phyloP scores from a whole-genome alignment of 306 rosid species.

The Arachis hypogaea region DNA sequence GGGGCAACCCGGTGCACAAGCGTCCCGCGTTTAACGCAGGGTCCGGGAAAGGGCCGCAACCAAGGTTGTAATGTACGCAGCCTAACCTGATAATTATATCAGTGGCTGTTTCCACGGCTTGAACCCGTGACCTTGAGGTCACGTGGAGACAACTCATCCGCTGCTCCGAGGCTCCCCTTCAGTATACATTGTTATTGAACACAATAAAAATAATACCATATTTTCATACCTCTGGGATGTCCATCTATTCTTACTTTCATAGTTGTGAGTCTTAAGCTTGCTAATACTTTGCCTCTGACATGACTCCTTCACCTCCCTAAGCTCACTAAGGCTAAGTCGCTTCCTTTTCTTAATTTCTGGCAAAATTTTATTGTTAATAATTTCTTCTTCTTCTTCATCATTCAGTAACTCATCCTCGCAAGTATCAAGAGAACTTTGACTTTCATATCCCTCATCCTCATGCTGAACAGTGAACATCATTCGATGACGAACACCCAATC shows the following conservation, averaged over 20 bases:
- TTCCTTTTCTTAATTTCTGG: conserved; percentile 51
- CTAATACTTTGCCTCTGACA: conserved; percentile 34
- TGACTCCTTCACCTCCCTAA: conserved; percentile 53
- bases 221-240: conserved; percentile 59
- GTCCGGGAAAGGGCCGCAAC: too few species aligned
- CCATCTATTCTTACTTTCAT: conserved; percentile 62
- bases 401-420: conserved; percentile 43
- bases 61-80: too few species aligned
- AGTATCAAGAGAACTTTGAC: conserved; percentile 40
- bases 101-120: too few species aligned
- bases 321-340: conserved; percentile 56
- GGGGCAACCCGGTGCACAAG: too few species aligned
- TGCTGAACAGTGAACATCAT: conserved; percentile 33
- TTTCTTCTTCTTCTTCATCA: conserved; percentile 43
- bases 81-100: too few species aligned
- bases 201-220: conserved; percentile 9
- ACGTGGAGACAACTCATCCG: too few species aligned
- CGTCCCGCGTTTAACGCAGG: too few species aligned
- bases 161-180: too few species aligned
- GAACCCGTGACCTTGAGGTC: too few species aligned
- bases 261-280: conserved; percentile 47
- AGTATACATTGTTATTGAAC: background rate
- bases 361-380: conserved; percentile 41
- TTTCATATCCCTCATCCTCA: conserved; percentile 35
- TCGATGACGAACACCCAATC: conserved; percentile 49